Percentiles rank a stretch among this genome's conserved stretches.
These are phyloP conservation scores for Coemansia sp. DNA, from an alignment of 192 early-diverging fungal genomes.

Conservation along the genomic window DNA sequence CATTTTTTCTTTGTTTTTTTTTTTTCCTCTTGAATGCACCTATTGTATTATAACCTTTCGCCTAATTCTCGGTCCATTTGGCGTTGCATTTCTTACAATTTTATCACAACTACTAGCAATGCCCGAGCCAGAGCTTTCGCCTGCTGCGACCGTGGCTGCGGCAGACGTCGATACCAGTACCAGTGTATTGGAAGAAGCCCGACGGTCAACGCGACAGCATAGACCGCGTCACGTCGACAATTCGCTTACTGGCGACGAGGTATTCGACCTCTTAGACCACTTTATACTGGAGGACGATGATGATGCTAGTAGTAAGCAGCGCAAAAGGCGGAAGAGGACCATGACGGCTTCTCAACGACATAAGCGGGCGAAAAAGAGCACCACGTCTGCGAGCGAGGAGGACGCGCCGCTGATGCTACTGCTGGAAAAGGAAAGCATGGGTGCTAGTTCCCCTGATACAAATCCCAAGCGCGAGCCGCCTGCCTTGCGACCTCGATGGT, in stretches of 20 bases:
- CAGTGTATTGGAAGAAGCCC: not conserved
- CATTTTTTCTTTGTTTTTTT: not conserved
- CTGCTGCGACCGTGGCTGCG: not conserved
- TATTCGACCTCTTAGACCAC: conserved; percentile 52
- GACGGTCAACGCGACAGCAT: conserved; percentile 43
- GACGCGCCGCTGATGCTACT: not conserved
- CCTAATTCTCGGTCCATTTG: not conserved
- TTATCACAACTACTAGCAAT: conserved; percentile 11
- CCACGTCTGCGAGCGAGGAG: conserved; percentile 1
- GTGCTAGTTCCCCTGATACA: not conserved
- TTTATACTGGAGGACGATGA: conserved; percentile 33
- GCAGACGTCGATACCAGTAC: not conserved
- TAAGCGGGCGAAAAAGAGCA: conserved; percentile 28
- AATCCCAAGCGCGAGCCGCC: not conserved
- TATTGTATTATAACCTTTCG: not conserved
- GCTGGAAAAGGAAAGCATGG: not conserved
- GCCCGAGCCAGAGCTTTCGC: conserved; percentile 16
- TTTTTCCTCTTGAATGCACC: not conserved
- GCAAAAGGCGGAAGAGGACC: conserved; percentile 14
- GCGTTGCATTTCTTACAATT: conserved; percentile 4
- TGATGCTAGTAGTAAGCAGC: conserved; percentile 1
- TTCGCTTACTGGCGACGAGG: conserved; percentile 45
- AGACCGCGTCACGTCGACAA: conserved; percentile 43
- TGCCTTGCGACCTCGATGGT: conserved; percentile 76
- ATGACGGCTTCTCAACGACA: not conserved